phyloP scores from a whole-genome alignment of 179 eudicot species.

The Pouteria campechiana region DNA sequence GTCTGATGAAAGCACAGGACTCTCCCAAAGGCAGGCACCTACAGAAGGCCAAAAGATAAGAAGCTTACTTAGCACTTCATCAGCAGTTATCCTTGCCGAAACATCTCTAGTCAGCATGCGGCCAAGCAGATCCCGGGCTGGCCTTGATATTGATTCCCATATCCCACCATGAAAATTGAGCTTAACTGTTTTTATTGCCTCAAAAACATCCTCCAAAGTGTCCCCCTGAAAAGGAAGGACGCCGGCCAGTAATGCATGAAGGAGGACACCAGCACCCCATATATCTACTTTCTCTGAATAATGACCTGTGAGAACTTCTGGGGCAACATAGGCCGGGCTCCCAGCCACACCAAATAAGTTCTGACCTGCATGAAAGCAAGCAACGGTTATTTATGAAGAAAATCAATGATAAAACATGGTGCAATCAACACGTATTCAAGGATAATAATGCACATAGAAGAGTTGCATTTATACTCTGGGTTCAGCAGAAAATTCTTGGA shows the following conservation, averaged over 20 bases:
- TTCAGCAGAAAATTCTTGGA: too few species aligned
- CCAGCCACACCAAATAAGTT: slow-evolving; percentile 81
- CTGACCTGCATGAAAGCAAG: slow-evolving; percentile 47
- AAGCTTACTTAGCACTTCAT: slow-evolving; percentile 71
- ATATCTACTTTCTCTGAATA: slow-evolving; percentile 89
- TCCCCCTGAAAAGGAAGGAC: slow-evolving; percentile 80
- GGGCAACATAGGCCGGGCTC: slow-evolving; percentile 96
- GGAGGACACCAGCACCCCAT: slow-evolving; percentile 92
- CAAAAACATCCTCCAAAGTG: slow-evolving; percentile 65
- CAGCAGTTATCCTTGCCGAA: slow-evolving; percentile 51
- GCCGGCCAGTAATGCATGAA: slow-evolving; percentile 76
- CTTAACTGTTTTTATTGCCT: slow-evolving; percentile 61
- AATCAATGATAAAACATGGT: too few species aligned
- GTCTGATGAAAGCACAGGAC: too few species aligned
- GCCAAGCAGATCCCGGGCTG: slow-evolving; percentile 76
- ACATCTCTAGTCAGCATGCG: slow-evolving; percentile 74
- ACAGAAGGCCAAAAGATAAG: neutral
- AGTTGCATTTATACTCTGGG: too few species aligned
- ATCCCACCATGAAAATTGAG: slow-evolving; percentile 55
- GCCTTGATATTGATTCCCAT: slow-evolving; percentile 76
- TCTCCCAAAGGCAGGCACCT: too few species aligned
- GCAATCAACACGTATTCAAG: too few species aligned
- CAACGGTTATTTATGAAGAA: neutral
- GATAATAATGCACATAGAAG: too few species aligned
- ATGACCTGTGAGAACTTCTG: slow-evolving; percentile 68